Base-by-base conservation (phyloP, 495 filamentous ascomycete species). In the Lasiosphaeris hirsuta region DNA sequence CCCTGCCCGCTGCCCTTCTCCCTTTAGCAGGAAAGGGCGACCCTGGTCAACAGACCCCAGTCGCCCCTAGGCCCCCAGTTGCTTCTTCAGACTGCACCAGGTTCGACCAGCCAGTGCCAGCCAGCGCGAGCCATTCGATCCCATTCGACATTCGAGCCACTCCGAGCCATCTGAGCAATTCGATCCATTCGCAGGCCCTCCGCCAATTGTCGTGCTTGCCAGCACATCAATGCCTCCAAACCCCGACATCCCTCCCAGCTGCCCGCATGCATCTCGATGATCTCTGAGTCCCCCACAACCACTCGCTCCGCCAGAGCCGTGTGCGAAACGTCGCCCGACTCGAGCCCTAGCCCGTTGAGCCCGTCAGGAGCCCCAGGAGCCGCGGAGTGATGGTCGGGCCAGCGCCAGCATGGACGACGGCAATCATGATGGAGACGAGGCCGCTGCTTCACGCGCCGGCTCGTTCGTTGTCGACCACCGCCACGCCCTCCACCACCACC, bases 351-450 rank as follows among this genome's bases (percentile, higher is more conserved):
- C 23, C 18, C 36, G 46, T 45, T 41, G 17, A 48, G 49, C 47
- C 48, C 19, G 33, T 23, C 46, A 35, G 42, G 50, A 58, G 54
- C 52, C 40, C 43, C 51, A 36, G 18, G 35, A 58, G 11, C 37
- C 43, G 19, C n/a, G 14, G 40, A 62, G 66, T 64, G 46, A 69
- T 66, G 63, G 65, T 59, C 52, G 58, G 42, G 36, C 34, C 49
- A 46, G 48, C 50, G 62, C 56, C 61, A 68, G 56, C 68, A 72
- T 73, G 69, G 72, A 73, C 57, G 63, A 67, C 56, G 67, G 68
- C 65, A 64, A 60, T 58, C 61, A 61, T 30, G 23, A 30, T 57
- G 57, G 51, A 50, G 69, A 71, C 51, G 67, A 71, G 64, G 67
- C 54, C 30, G 36, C 65, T 59, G 58, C 57, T 51, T 59, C 57